These are phyloP conservation scores for Gyromitra esculenta DNA, from an alignment of 2,329 filamentous ascomycete species.

Conservation along the genomic window DNA sequence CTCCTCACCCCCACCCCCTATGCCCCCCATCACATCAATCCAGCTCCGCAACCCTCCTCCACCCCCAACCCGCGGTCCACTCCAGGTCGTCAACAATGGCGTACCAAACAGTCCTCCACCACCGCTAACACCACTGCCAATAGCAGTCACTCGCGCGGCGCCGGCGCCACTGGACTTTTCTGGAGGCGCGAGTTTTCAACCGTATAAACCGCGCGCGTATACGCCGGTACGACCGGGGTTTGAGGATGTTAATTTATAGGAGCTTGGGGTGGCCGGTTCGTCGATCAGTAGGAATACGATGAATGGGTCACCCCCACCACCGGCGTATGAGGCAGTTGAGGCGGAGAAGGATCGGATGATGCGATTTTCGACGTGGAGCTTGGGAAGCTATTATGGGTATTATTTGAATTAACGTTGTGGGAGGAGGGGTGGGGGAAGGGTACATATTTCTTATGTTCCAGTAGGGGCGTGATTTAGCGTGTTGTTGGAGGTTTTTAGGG, in stretches of 20 bases:
- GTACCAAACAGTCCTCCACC: slow-evolving; percentile 27
- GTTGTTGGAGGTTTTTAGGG: neutral
- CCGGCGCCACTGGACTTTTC: slow-evolving; percentile 35
- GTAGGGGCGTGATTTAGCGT: neutral
- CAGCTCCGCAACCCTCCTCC: slow-evolving; percentile 43
- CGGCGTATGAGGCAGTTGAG: slow-evolving; percentile 49
- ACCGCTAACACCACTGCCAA: slow-evolving; percentile 28
- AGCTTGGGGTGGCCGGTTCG: slow-evolving; percentile 51
- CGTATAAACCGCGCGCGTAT: slow-evolving; percentile 44
- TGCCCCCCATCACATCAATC: slow-evolving; percentile 24
- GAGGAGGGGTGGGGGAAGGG: neutral
- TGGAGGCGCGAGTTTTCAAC: neutral
- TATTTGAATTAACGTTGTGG: slow-evolving; percentile 37
- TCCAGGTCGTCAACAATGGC: slow-evolving; percentile 22
- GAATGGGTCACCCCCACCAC: slow-evolving; percentile 53
- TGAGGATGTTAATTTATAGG: slow-evolving; percentile 49
- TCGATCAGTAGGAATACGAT: slow-evolving; percentile 43
- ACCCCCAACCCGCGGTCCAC: slow-evolving; percentile 7
- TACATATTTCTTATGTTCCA: slow-evolving; percentile 4
- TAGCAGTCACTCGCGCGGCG: slow-evolving; percentile 11
- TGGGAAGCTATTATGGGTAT: slow-evolving; percentile 50
- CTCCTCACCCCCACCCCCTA: slow-evolving; percentile 41
- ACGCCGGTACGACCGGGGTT: slow-evolving; percentile 42
- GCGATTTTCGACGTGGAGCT: slow-evolving; percentile 51
- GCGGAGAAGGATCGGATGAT: slow-evolving; percentile 48